Evolutionary conservation across 306 rosid species (phyloP).

Genomic region (Quercus robur): DNA sequence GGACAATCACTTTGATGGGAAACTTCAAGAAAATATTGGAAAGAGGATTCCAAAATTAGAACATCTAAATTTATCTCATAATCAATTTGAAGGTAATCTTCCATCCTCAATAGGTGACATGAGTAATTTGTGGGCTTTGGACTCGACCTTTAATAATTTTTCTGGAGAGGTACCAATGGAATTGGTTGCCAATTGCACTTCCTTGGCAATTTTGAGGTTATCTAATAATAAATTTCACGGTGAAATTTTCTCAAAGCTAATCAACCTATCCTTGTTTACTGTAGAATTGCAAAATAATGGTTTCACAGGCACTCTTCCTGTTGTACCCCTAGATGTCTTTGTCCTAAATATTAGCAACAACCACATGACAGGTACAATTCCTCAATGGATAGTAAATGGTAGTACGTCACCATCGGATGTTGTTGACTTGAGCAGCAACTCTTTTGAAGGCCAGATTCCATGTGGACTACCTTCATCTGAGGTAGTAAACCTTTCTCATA

Average conservation of each 20-base stretch:
- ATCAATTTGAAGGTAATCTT: slow-evolving; percentile 6
- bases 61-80: not conserved
- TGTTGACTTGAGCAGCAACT: too few species aligned
- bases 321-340: fast-evolving
- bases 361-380: too few species aligned
- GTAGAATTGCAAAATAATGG: not conserved
- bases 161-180: not conserved
- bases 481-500: too few species aligned
- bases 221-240: not conserved
- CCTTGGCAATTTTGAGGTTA: not conserved
- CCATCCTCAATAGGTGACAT: fast-evolving
- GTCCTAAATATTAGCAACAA: too few species aligned
- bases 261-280: not conserved
- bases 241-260: not conserved
- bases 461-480: too few species aligned
- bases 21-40: not conserved
- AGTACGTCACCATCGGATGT: fast-evolving
- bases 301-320: too few species aligned
- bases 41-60: not conserved
- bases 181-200: not conserved
- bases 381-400: too few species aligned
- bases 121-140: fast-evolving
- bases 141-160: not conserved
- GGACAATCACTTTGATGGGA: slow-evolving; percentile 13
- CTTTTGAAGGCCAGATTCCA: too few species aligned